These are phyloP conservation scores for Diplodia corticola DNA, from an alignment of 2,329 filamentous ascomycete species.

Conservation along the genomic window DNA sequence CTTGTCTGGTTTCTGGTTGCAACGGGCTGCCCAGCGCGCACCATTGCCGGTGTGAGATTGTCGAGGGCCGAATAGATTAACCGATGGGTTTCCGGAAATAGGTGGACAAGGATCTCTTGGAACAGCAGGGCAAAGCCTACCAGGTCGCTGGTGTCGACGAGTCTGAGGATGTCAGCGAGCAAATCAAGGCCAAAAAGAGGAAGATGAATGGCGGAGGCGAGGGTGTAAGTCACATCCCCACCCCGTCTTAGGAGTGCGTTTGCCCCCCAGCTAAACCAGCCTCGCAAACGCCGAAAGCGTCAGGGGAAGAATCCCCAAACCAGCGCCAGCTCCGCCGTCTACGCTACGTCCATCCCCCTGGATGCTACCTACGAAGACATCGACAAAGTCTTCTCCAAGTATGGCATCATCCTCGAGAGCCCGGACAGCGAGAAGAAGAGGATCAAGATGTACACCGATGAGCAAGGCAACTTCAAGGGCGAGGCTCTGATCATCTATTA, in stretches of 20 bases:
- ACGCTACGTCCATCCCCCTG: constrained; percentile 81
- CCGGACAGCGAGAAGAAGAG: constrained; percentile 84
- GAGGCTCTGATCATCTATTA: constrained; percentile 94
- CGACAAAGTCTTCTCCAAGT: constrained; percentile 80
- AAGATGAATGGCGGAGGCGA: constrained; percentile 2
- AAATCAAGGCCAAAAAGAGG: constrained; percentile 6
- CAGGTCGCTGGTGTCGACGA: constrained; percentile 54
- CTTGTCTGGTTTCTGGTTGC: constrained; percentile 29
- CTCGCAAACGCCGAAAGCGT: background rate
- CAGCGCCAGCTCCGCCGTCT: constrained; percentile 55
- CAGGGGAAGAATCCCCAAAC: constrained; percentile 24
- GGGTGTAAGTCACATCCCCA: background rate
- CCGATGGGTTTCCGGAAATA: constrained; percentile 36
- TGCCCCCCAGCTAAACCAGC: constrained; percentile 27
- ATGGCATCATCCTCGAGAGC: constrained; percentile 89
- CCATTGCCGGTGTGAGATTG: constrained; percentile 1
- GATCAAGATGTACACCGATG: constrained; percentile 89
- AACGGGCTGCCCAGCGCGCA: constrained; percentile 5
- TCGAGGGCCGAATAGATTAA: constrained; percentile 31
- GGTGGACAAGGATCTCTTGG: constrained; percentile 61
- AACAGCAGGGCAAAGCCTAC: constrained; percentile 64
- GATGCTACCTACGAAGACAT: constrained; percentile 82
- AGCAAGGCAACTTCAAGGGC: constrained; percentile 83
- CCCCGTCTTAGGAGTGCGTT: constrained; percentile 33
- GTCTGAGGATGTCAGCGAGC: background rate